Percentiles rank a stretch among this genome's conserved stretches.
These are phyloP conservation scores for Chaetomium olivaceum DNA, from an alignment of 2,329 filamentous ascomycete species.

Conservation along the genomic window DNA sequence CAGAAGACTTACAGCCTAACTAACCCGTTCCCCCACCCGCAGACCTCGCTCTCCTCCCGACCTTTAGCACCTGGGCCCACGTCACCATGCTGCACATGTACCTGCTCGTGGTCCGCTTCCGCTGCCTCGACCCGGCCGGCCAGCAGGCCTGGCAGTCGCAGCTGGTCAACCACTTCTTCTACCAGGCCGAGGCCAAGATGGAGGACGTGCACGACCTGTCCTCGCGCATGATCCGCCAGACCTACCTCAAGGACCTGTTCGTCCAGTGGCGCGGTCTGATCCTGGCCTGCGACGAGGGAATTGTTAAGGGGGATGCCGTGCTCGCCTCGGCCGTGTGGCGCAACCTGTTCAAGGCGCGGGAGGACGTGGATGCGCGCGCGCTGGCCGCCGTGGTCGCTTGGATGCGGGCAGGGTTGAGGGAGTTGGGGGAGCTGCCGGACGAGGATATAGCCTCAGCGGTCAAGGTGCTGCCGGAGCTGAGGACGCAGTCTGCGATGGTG, in stretches of 20 bases:
- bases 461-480: conserved; percentile 49
- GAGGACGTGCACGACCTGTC: conserved; percentile 73
- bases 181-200: conserved; percentile 82
- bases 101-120: conserved; percentile 78
- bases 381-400: conserved; percentile 58
- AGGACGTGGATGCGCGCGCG: conserved; percentile 51
- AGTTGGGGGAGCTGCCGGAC: conserved; percentile 54
- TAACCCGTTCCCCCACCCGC: not conserved
- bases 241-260: conserved; percentile 83
- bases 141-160: conserved; percentile 82
- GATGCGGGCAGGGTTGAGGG: conserved; percentile 52
- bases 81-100: conserved; percentile 97
- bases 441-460: conserved; percentile 36
- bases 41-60: conserved; percentile 79
- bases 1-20: not conserved
- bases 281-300: conserved; percentile 79
- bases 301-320: conserved; percentile 74
- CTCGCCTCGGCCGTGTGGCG: conserved; percentile 86
- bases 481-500: conserved; percentile 42
- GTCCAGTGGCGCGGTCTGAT: conserved; percentile 88
- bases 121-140: conserved; percentile 69
- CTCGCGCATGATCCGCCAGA: conserved; percentile 60
- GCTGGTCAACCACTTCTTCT: conserved; percentile 93
- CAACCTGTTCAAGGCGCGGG: conserved; percentile 78
- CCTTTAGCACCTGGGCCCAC: conserved; percentile 94